Percentiles rank a stretch among this genome's conserved stretches.
Conservation (phyloP, 2,329 filamentous ascomycete species). For the Colletotrichum magnum region DNA sequence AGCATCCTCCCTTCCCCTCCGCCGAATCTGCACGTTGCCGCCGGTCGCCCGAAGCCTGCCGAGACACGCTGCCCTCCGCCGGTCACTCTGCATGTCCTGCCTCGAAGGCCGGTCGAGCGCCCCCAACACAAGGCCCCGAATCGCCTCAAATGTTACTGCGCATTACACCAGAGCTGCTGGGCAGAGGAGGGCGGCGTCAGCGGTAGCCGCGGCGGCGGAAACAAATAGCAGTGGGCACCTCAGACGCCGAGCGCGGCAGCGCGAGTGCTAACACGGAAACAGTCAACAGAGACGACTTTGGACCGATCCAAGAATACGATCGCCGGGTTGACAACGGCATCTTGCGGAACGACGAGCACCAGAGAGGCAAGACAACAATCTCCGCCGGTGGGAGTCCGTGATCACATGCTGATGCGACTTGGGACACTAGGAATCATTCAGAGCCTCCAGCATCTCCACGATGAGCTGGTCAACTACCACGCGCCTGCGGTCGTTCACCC, state of each 20-base stretch:
- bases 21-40: slow-evolving; percentile 21
- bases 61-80: slow-evolving; percentile 10
- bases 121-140: background rate
- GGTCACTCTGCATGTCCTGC: slow-evolving; percentile 25
- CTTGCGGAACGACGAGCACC: slow-evolving; percentile 89
- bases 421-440: slow-evolving; percentile 81
- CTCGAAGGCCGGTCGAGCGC: slow-evolving; percentile 3
- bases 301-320: slow-evolving; percentile 92
- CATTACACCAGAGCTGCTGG: slow-evolving; percentile 6
- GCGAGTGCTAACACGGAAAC: slow-evolving; percentile 20
- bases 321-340: slow-evolving; percentile 80
- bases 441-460: slow-evolving; percentile 88
- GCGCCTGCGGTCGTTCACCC: slow-evolving; percentile 84
- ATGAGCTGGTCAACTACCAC: slow-evolving; percentile 81
- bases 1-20: slow-evolving; percentile 26
- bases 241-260: background rate
- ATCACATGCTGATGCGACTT: slow-evolving; percentile 25
- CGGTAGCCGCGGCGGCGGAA: slow-evolving; percentile 32
- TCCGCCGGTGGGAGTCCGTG: background rate
- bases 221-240: slow-evolving; percentile 24
- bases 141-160: background rate
- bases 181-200: slow-evolving; percentile 35
- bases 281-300: slow-evolving; percentile 57
- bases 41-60: slow-evolving; percentile 25
- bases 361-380: slow-evolving; percentile 74